Percentiles rank a stretch among this genome's conserved stretches.
These are phyloP conservation scores for Flaveria linearis DNA, from an alignment of 129 eudicot genomes.

Conservation along the genomic window DNA sequence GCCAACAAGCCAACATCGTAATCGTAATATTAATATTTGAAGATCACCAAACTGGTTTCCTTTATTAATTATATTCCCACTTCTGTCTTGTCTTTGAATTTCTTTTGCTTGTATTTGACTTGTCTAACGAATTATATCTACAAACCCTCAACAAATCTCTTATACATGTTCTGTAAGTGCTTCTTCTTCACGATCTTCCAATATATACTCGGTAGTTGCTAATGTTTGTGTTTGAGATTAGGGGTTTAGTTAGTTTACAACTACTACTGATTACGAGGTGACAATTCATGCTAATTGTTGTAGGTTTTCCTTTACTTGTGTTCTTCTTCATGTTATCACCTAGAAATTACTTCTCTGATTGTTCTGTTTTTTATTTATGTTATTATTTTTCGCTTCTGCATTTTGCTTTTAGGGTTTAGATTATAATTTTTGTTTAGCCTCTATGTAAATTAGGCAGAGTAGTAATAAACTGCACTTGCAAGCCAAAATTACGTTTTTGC, in stretches of 20 bases:
- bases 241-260: constrained; percentile 3
- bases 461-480: not conserved
- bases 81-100: constrained; percentile 31
- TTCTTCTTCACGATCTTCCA: constrained; percentile 11
- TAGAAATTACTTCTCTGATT: not conserved
- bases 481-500: not conserved
- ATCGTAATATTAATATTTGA: too few species aligned
- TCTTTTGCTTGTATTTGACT: constrained; percentile 19
- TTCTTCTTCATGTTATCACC: too few species aligned
- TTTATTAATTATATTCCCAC: constrained; percentile 23
- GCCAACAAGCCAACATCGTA: too few species aligned
- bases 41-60: not conserved
- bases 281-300: not conserved
- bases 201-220: not conserved
- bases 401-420: constrained; percentile 29
- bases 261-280: constrained; percentile 16
- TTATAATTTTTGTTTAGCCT: not conserved
- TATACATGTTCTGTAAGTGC: constrained; percentile 31
- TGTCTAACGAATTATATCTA: constrained; percentile 19
- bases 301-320: not conserved
- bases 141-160: constrained; percentile 16
- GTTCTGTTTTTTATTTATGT: not conserved
- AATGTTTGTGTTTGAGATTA: not conserved
- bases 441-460: not conserved
- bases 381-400: not conserved